phyloP scores from a whole-genome alignment of 2,329 filamentous ascomycete genomes.

The Fusarium guadeloupense region DNA sequence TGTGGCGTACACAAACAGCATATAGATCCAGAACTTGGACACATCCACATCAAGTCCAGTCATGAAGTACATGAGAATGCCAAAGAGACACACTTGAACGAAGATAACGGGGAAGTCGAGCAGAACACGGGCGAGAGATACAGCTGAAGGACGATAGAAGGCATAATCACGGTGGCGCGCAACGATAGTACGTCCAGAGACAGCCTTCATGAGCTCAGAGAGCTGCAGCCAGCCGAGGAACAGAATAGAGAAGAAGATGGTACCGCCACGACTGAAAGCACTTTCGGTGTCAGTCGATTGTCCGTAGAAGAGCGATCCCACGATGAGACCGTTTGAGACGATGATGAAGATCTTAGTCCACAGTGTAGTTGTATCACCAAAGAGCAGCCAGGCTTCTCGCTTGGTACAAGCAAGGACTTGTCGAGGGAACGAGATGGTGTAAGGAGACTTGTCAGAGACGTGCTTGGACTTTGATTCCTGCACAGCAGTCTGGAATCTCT shows the following conservation, averaged over 20 bases:
- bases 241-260: conserved; percentile 60
- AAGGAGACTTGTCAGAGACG: conserved; percentile 73
- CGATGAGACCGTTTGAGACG: conserved; percentile 75
- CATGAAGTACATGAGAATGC: conserved; percentile 79
- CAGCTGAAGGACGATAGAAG: conserved; percentile 63
- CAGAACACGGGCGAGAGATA: conserved; percentile 63
- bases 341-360: conserved; percentile 85
- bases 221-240: conserved; percentile 74
- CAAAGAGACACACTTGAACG: conserved; percentile 72
- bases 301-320: conserved; percentile 82
- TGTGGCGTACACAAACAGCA: conserved; percentile 66
- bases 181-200: conserved; percentile 72
- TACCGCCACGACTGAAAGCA: conserved; percentile 65
- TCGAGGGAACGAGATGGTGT: conserved; percentile 77
- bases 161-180: conserved; percentile 58
- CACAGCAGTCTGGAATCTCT: conserved; percentile 73
- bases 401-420: conserved; percentile 76
- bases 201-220: conserved; percentile 79
- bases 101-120: conserved; percentile 69
- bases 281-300: conserved; percentile 66
- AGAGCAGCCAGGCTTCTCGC: conserved; percentile 80
- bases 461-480: conserved; percentile 75
- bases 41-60: conserved; percentile 71
- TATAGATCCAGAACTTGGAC: conserved; percentile 72
- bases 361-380: conserved; percentile 77